Base-by-base conservation (phyloP, 208 protist genomes). In the Leishmania tarentolae region DNA sequence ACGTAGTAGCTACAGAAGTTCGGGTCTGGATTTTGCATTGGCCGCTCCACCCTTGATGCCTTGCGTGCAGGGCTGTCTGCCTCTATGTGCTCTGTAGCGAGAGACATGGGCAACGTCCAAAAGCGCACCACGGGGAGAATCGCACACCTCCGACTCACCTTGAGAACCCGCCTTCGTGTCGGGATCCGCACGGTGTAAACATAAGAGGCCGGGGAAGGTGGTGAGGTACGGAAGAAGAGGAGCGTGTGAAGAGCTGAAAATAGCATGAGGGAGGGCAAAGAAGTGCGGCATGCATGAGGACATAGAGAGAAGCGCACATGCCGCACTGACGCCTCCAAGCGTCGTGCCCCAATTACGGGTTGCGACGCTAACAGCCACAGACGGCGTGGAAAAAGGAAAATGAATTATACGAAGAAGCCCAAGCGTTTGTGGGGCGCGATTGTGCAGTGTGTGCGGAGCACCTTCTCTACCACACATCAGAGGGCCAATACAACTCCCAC, bases 1-100 rank as follows among this genome's bases (percentile, higher is more conserved):
- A 96, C 65, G 76, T 94, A 96, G 74, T 87, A 92, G 69, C 86
- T 88, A 79, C 93, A 96, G 52, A 79, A 72, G 19, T 28, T n/a
- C 7, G 68, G 73, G 61, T 93, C 91, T 3, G 92, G 90, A 73
- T 96, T 96, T 42, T 71, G 73, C 11, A 21, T 53, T 19, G 91
- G 83, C 40, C 76, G 4, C 61, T 87, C 81, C 46, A 66, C 46
- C 72, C 75, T 86, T 21, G 56, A 56, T 35, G 52, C 40, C 68
- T 87, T 87, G 44, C 47, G 74, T 50, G 78, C 59, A 59, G 72
- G 72, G 50, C 24, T 42, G n/a, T 28, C 35, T 52, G 40, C 63
- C 73, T 82, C 71, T 37, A 28, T 17, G 11, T 31, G 52, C 28
- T 19, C 11, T 42, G 65, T 28, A 8, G 44, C 24, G 28, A 35